These are phyloP conservation scores for Pythium diclinum DNA, from an alignment of 352 stramenopile genomes.

Conservation along the genomic window DNA sequence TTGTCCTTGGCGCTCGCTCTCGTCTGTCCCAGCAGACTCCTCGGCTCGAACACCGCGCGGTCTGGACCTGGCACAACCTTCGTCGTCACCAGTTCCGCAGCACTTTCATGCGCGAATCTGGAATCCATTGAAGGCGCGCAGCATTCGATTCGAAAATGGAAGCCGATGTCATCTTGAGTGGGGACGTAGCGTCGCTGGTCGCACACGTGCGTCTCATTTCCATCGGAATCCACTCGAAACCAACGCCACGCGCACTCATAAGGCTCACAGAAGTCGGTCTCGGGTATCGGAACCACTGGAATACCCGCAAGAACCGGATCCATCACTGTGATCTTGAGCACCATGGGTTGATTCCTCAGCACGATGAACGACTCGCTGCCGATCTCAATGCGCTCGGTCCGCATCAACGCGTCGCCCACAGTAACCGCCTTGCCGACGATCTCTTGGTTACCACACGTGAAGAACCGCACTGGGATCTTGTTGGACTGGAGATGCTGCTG, in stretches of 20 bases:
- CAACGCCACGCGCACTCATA: conserved; percentile 67
- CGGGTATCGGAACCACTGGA: conserved; percentile 39
- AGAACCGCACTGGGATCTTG: conserved; percentile 43
- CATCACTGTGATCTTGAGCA: conserved; percentile 44
- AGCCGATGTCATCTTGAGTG: conserved; percentile 38
- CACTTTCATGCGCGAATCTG: conserved; percentile 37
- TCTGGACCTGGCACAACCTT: conserved; percentile 42
- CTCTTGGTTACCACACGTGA: conserved; percentile 31
- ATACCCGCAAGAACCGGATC: conserved; percentile 49
- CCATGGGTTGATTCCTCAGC: conserved; percentile 57
- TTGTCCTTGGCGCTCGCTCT: conserved; percentile 19
- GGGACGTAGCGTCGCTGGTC: conserved; percentile 38
- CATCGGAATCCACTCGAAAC: conserved; percentile 34
- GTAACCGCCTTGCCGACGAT: conserved; percentile 31
- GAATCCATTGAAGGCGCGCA: conserved; percentile 36
- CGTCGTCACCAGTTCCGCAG: conserved; percentile 32
- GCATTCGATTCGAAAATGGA: conserved; percentile 54
- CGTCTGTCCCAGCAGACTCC: conserved; percentile 24
- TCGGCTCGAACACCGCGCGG: conserved; percentile 46
- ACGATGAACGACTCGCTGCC: conserved; percentile 43
- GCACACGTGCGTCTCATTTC: conserved; percentile 19
- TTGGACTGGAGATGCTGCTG: conserved; percentile 19
- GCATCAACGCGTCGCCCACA: conserved; percentile 48
- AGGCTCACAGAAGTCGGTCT: conserved; percentile 59
- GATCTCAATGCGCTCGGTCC: conserved; percentile 41